Percentiles rank a stretch among this genome's conserved stretches.
phyloP scores from a whole-genome alignment of 371 early-diverging fungal genomes.

The Syncephalis plumigaleata region DNA sequence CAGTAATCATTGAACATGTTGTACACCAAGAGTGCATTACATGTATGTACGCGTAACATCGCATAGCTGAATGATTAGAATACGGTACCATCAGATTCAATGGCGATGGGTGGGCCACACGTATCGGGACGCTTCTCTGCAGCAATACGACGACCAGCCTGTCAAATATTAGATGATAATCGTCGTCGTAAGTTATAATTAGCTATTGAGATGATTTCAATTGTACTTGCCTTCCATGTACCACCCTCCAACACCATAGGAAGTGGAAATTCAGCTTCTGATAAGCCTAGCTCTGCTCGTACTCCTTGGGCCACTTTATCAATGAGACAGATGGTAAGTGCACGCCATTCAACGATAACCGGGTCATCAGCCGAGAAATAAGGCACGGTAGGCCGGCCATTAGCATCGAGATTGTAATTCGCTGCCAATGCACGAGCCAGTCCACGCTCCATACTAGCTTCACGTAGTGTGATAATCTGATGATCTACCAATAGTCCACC shows the following conservation, averaged over 20 bases:
- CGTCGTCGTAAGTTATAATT: no score
- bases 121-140: conserved; percentile 49
- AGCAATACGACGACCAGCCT: conserved; percentile 82
- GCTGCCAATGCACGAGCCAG: conserved; percentile 1
- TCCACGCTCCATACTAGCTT: conserved; percentile 16
- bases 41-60: no score
- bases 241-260: conserved; percentile 84
- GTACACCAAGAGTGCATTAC: no score
- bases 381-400: conserved; percentile 26
- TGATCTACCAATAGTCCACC: conserved; percentile 53
- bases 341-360: conserved; percentile 83
- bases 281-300: conserved; percentile 30
- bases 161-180: conserved; percentile 12
- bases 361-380: conserved; percentile 61
- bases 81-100: conserved; percentile 59
- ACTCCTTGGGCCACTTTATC: conserved; percentile 54
- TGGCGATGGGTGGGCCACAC: conserved; percentile 77
- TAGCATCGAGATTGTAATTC: not conserved
- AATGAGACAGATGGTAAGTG: conserved; percentile 67
- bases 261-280: conserved; percentile 34
- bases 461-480: conserved; percentile 33
- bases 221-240: conserved; percentile 50
- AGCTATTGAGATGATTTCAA: no score
- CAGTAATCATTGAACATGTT: no score
- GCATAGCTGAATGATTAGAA: no score